These are phyloP conservation scores for Amanita phalloides DNA, from an alignment of 768 basidiomycete species.

Conservation along the genomic window DNA sequence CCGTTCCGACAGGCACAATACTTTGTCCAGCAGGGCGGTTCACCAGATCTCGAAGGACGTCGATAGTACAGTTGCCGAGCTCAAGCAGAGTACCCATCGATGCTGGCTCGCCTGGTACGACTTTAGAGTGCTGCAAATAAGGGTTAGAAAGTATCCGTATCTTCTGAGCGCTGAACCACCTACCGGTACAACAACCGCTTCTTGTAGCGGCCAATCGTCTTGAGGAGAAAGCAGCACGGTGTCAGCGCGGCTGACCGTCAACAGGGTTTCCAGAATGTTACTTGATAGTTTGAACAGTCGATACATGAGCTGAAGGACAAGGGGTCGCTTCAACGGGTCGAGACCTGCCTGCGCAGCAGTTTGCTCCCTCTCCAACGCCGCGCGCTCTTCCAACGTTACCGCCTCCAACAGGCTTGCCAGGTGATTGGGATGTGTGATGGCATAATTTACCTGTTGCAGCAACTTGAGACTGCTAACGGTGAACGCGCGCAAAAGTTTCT, in stretches of 20 bases:
- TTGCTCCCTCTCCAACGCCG: slow-evolving; percentile 55
- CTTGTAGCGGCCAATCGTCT: slow-evolving; percentile 63
- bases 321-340: slow-evolving; percentile 60
- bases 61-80: slow-evolving; percentile 66
- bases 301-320: slow-evolving; percentile 62
- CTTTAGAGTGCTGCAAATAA: slow-evolving; percentile 63
- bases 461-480: slow-evolving; percentile 58
- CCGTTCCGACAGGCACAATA: slow-evolving; percentile 21
- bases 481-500: slow-evolving; percentile 60
- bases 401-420: slow-evolving; percentile 76
- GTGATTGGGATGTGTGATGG: slow-evolving; percentile 85
- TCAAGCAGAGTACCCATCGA: slow-evolving; percentile 86
- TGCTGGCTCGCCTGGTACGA: slow-evolving; percentile 71
- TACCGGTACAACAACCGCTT: slow-evolving; percentile 67
- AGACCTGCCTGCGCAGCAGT: slow-evolving; percentile 21
- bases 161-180: slow-evolving; percentile 16
- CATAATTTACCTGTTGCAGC: slow-evolving; percentile 83
- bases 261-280: slow-evolving; percentile 58
- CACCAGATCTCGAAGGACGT: slow-evolving; percentile 59
- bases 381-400: slow-evolving; percentile 64
- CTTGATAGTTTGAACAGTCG: slow-evolving; percentile 61
- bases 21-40: slow-evolving; percentile 50
- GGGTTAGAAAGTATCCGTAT: background rate
- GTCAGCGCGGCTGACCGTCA: slow-evolving; percentile 63
- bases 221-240: slow-evolving; percentile 49